A percentile compares a stretch with the other conserved stretches of the same genome.
Conservation (phyloP, 73 alveolate species). For the Paramecium octaurelia region DNA sequence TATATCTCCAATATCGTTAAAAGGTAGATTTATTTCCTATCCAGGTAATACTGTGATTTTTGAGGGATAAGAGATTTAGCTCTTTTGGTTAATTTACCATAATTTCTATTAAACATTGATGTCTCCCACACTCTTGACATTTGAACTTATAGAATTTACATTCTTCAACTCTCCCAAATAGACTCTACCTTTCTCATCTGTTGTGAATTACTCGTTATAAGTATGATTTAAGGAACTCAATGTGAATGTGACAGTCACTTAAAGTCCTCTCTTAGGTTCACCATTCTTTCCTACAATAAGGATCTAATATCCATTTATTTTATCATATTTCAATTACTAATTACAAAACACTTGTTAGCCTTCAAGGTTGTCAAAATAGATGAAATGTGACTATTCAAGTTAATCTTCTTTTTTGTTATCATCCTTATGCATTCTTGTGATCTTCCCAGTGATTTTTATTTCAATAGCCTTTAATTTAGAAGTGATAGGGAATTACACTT, state of each 20-base stretch:
- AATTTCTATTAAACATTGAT: background rate
- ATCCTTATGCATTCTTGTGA: background rate
- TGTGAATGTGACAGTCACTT: background rate
- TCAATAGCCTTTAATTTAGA: background rate
- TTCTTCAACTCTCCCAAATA: background rate
- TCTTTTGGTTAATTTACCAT: background rate
- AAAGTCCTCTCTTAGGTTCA: background rate
- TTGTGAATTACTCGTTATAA: background rate
- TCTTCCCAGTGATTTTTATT: background rate
- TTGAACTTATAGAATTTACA: background rate
- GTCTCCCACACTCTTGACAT: background rate
- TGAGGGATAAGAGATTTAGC: background rate
- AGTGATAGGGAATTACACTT: slow-evolving; percentile 59
- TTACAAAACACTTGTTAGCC: background rate
- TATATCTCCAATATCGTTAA: background rate
- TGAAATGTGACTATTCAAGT: background rate
- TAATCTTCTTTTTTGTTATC: background rate
- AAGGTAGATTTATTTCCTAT: background rate
- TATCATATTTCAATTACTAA: background rate
- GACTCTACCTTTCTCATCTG: background rate
- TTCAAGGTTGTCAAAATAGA: background rate
- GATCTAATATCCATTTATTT: background rate
- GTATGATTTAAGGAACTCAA: background rate
- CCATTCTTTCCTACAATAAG: slow-evolving; percentile 7
- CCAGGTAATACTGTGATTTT: background rate